Conservation (phyloP, 306 rosid species). For the Gastrolobium villosum region DNA sequence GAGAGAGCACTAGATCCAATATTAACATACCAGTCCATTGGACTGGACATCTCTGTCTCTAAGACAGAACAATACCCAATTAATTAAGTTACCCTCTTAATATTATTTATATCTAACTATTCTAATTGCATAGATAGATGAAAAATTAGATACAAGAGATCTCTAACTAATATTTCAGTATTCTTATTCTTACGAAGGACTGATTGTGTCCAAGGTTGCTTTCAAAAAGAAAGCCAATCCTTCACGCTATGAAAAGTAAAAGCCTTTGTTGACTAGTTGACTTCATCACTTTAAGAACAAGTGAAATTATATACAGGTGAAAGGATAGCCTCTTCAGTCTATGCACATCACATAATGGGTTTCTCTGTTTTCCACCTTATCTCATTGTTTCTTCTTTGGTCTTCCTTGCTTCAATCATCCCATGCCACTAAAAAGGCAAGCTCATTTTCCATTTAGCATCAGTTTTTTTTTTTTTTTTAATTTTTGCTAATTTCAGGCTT, state of each 20-base stretch:
- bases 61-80: too few relatives aligned
- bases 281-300: background rate
- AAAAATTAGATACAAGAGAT: too few relatives aligned
- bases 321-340: background rate
- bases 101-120: too few relatives aligned
- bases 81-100: too few relatives aligned
- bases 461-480: too few relatives aligned
- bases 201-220: background rate
- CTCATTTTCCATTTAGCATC: background rate
- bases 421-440: constrained; percentile 18
- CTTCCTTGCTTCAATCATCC: background rate
- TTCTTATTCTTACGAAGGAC: too few relatives aligned
- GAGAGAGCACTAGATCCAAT: too few relatives aligned
- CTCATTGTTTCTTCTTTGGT: background rate
- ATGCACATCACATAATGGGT: background rate
- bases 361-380: background rate
- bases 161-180: too few relatives aligned
- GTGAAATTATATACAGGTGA: background rate
- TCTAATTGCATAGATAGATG: too few relatives aligned
- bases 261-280: background rate
- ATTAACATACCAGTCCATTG: too few relatives aligned
- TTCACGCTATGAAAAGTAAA: background rate
- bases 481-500: background rate
- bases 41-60: too few relatives aligned
- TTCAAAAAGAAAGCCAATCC: background rate